phyloP scores from a whole-genome alignment of 2,329 filamentous ascomycete genomes.

The Penicillium sp. region DNA sequence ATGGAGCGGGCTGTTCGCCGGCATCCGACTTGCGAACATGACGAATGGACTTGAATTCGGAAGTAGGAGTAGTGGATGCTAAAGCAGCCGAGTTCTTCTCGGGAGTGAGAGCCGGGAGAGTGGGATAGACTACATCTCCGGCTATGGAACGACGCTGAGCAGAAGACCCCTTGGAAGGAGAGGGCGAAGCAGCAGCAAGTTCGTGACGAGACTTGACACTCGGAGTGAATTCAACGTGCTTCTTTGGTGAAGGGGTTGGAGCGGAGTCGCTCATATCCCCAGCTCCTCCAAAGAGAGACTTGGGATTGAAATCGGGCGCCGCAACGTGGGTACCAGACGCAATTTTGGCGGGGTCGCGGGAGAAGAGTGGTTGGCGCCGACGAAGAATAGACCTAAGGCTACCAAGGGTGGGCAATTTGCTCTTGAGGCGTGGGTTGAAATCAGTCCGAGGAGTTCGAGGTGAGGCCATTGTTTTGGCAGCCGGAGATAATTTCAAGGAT shows the following conservation, averaged over 20 bases:
- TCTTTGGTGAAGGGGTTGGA: conserved; percentile 70
- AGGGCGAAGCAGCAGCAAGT: conserved; percentile 40
- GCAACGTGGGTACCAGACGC: conserved; percentile 58
- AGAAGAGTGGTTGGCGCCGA: conserved; percentile 59
- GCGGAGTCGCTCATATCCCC: conserved; percentile 33
- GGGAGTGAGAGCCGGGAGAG: conserved; percentile 40
- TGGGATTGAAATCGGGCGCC: conserved; percentile 44
- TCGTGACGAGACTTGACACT: conserved; percentile 57
- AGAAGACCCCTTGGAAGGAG: conserved; percentile 41
- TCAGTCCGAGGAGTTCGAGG: conserved; percentile 48
- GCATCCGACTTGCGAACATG: conserved; percentile 39
- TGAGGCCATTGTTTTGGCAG: conserved; percentile 51
- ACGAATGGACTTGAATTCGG: conserved; percentile 40
- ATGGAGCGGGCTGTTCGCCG: conserved; percentile 15
- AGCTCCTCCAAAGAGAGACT: conserved; percentile 50
- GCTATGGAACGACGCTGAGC: conserved; percentile 21
- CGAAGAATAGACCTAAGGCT: conserved; percentile 64
- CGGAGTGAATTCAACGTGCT: conserved; percentile 78
- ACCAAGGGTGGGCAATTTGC: conserved; percentile 52
- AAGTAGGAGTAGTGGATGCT: conserved; percentile 13
- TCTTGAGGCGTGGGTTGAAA: conserved; percentile 48
- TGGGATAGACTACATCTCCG: conserved; percentile 39
- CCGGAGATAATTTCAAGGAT: conserved; percentile 53
- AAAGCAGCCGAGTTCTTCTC: conserved; percentile 27
- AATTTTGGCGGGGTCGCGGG: conserved; percentile 58